Percentiles rank a stretch among this genome's conserved stretches.
Evolutionary conservation across 108 stramenopile species (phyloP).

Genomic region (Skeletonema menzelii): DNA sequence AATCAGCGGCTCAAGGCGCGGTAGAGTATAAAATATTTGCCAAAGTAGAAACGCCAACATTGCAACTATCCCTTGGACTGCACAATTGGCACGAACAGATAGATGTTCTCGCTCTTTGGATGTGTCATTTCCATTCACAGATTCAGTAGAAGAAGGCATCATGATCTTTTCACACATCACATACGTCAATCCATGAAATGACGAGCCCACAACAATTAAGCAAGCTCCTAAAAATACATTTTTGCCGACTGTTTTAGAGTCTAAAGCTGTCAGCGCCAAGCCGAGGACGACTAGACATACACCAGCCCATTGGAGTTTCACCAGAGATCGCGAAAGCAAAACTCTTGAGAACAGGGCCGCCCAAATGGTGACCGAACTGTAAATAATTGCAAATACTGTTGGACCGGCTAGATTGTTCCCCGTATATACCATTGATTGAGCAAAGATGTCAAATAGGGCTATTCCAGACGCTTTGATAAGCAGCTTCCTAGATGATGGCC

Average conservation of each 20-base stretch:
- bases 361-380: slow-evolving; percentile 79
- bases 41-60: slow-evolving; percentile 48
- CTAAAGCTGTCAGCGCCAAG: slow-evolving; percentile 55
- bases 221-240: slow-evolving; percentile 52
- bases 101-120: slow-evolving; percentile 22
- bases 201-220: slow-evolving; percentile 62
- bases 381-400: slow-evolving; percentile 77
- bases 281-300: slow-evolving; percentile 65
- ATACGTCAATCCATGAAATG: slow-evolving; percentile 68
- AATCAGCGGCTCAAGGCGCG: slow-evolving; percentile 48
- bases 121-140: background rate
- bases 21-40: slow-evolving; percentile 74
- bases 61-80: slow-evolving; percentile 65
- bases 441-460: slow-evolving; percentile 67
- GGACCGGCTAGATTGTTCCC: slow-evolving; percentile 70
- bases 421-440: slow-evolving; percentile 73
- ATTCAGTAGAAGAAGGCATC: slow-evolving; percentile 17
- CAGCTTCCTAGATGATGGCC: slow-evolving; percentile 22
- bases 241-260: slow-evolving; percentile 45
- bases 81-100: slow-evolving; percentile 70
- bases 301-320: slow-evolving; percentile 56
- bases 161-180: slow-evolving; percentile 70
- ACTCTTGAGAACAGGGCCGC: slow-evolving; percentile 65
- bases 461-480: slow-evolving; percentile 50
- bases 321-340: slow-evolving; percentile 51